Evolutionary conservation across 345 rosid genomes (phyloP).

Genomic region (Syzygium jambos): DNA sequence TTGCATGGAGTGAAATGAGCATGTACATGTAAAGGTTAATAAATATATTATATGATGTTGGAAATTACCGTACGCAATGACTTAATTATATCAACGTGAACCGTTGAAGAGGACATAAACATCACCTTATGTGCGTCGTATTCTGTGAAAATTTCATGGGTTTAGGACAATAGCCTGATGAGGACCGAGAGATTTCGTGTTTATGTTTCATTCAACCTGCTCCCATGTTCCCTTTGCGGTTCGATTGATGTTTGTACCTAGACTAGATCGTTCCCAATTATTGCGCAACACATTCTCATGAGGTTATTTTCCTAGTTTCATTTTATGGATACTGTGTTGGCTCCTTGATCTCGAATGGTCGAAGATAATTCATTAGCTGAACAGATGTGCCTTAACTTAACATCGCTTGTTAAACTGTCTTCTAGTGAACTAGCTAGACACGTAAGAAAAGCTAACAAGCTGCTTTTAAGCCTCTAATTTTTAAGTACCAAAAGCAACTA

Average conservation of each 20-base stretch:
- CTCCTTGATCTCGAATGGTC: neutral
- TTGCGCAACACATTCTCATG: neutral
- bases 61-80: neutral
- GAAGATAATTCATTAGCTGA: neutral
- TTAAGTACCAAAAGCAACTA: neutral
- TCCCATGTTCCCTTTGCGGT: neutral
- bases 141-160: neutral
- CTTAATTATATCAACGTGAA: neutral
- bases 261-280: neutral
- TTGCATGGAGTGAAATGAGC: neutral
- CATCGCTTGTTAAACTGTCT: neutral
- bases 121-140: neutral
- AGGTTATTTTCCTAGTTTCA: neutral
- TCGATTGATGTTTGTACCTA: neutral
- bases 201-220: neutral
- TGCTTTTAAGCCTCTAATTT: neutral
- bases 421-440: neutral
- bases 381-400: neutral
- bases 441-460: neutral
- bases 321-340: neutral
- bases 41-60: neutral
- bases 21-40: neutral
- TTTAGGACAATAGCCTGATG: neutral
- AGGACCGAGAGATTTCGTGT: neutral
- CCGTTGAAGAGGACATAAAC: neutral